Base-by-base conservation (phyloP, 176 grass and related monocot species). In the Triticum turgidum region DNA sequence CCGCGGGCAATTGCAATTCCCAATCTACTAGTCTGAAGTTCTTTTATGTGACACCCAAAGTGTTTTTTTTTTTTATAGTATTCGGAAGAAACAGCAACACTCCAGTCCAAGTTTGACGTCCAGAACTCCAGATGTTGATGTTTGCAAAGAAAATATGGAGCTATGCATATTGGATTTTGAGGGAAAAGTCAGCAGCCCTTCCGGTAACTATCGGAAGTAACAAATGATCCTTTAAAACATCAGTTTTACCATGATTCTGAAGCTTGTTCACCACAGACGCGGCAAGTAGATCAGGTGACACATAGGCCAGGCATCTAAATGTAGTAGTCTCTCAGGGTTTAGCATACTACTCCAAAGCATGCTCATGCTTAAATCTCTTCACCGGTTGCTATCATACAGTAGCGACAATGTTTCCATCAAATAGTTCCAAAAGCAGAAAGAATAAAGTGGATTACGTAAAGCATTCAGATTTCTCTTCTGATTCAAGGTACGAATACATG, bases 401-500 rank as follows among this genome's bases (percentile, higher is more conserved):
- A 74, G 35, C 4, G 30, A 13, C 78, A 24, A 24, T 70, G 52
- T 90, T 69, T 61, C 74, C 76, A 87, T 66, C 76, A 91, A 80
- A 38, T 45, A 30, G 73, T 49, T 14, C 45, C 59, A 75, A 89
- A 87, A 75, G 75, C 34, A 80, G 27, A 79, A 87, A 47, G 5
- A 80, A 5, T 34, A 61, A 66, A 83, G 42, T 90, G 21, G 33
- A 87, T 78, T 87, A 17, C 13, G n/a, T 79, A 39, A 83, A 83
- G 80, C 66, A 80, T 29, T 76, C 66, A 7, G 76, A 75, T 74
- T 59, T 80, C 66, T 37, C 75, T 67, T 35, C 51, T 80, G 75
- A 66, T 30, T 76, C 76, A 67, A 85, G 58, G 42, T 56, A 54
- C 58, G 33, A 73, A 65, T 65, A 37, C 13, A 51, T 51, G 13